phyloP scores from a whole-genome alignment of 2,329 filamentous ascomycete species.

The Stachybotrys chartarum region DNA sequence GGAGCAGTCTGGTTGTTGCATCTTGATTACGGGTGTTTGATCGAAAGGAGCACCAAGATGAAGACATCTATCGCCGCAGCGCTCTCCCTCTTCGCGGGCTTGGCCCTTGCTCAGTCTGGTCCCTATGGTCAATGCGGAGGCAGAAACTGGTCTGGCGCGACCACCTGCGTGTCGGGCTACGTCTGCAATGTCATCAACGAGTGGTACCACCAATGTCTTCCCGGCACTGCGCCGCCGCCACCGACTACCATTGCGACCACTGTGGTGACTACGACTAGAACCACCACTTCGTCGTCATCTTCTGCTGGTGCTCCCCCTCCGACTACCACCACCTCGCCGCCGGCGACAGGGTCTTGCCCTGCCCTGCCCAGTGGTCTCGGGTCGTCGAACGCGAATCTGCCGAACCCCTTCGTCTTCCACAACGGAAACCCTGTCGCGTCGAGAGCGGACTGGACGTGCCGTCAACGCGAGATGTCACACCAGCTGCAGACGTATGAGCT shows the following conservation, averaged over 20 bases:
- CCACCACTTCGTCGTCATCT: background rate
- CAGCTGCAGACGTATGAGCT: slow-evolving; percentile 30
- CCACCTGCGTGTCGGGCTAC: slow-evolving; percentile 15
- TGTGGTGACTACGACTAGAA: background rate
- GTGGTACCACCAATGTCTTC: slow-evolving; percentile 19
- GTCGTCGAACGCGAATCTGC: background rate
- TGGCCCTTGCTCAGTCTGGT: background rate
- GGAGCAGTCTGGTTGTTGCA: no score
- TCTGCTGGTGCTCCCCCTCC: background rate
- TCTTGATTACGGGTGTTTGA: no score
- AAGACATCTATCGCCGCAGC: no score
- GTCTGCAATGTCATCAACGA: slow-evolving; percentile 16
- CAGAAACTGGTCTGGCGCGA: slow-evolving; percentile 14
- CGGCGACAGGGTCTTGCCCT: background rate
- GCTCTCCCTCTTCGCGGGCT: no score
- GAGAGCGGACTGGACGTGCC: slow-evolving; percentile 31
- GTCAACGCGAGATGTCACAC: slow-evolving; percentile 30
- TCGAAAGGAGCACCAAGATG: no score
- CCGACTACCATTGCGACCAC: background rate
- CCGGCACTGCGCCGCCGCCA: background rate
- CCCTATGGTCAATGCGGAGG: slow-evolving; percentile 17
- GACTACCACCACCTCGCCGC: background rate
- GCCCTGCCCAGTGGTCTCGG: background rate
- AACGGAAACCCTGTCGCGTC: slow-evolving; percentile 28
- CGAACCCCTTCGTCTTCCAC: slow-evolving; percentile 31